These are phyloP conservation scores for Candida sithepensis DNA, from an alignment of 805 yeast genomes.

Conservation along the genomic window DNA sequence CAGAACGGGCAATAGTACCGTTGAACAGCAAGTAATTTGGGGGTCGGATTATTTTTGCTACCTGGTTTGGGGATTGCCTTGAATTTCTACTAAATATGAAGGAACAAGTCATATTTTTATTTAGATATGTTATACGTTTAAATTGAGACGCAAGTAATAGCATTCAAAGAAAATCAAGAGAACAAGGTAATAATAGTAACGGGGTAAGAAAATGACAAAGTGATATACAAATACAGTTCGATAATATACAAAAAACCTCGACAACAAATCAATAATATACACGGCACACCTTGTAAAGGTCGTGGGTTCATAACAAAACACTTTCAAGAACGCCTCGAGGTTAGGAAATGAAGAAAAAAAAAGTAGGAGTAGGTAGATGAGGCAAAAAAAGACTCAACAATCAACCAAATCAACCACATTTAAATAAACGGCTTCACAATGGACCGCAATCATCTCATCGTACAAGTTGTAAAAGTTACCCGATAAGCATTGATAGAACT, in stretches of 20 bases:
- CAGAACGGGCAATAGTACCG: too few species aligned
- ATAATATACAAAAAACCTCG: not conserved
- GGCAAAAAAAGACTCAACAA: constrained; percentile 35
- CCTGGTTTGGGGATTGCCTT: too few species aligned
- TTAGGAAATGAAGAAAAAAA: not conserved
- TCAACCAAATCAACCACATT: constrained; percentile 53
- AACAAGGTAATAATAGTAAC: not conserved
- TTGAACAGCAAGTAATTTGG: too few species aligned
- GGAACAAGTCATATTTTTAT: too few species aligned
- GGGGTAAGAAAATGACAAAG: not conserved
- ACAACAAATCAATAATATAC: not conserved
- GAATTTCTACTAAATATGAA: too few species aligned
- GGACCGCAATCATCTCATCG: constrained; percentile 57
- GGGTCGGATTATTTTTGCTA: too few species aligned
- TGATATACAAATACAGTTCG: not conserved
- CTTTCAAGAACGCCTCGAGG: not conserved
- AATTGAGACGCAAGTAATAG: not conserved
- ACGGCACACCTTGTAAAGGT: not conserved
- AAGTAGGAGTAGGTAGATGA: not conserved
- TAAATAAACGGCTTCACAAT: constrained; percentile 62
- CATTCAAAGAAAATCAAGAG: not conserved
- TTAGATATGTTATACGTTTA: too few species aligned
- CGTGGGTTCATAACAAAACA: not conserved
- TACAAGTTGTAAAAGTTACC: constrained; percentile 79
- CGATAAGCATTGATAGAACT: constrained; percentile 71